phyloP scores from a whole-genome alignment of 305 asterid species.

The Solanum hybrid region DNA sequence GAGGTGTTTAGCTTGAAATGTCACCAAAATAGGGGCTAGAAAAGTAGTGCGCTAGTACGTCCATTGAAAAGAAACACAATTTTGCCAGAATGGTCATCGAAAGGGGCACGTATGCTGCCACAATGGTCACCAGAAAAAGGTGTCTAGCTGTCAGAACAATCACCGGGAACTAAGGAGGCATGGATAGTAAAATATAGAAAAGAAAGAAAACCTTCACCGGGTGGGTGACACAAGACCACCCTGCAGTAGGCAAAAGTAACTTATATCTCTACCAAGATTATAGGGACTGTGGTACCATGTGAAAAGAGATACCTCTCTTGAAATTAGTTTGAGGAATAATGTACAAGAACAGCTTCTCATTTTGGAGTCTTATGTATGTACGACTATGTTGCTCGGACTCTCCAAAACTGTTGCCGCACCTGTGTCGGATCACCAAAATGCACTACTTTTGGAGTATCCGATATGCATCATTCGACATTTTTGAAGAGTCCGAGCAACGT shows the following conservation, averaged over 20 bases:
- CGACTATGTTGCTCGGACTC: not conserved
- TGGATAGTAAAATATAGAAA: not conserved
- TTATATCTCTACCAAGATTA: not conserved
- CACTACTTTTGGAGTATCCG: no score
- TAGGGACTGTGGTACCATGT: not conserved
- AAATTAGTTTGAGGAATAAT: not conserved
- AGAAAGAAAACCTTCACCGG: not conserved
- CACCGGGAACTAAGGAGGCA: not conserved
- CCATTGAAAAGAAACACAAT: not conserved
- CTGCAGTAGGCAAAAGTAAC: not conserved
- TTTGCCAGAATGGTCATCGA: not conserved
- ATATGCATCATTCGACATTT: no score
- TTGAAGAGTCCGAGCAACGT: no score
- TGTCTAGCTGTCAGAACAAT: not conserved
- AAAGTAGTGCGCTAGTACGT: not conserved
- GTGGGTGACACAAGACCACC: not conserved
- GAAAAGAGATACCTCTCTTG: not conserved
- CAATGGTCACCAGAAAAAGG: not conserved
- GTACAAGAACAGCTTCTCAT: not conserved
- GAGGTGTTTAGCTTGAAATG: not conserved
- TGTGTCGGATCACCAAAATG: no score
- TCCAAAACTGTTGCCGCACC: no score
- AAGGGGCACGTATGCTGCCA: not conserved
- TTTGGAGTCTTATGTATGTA: not conserved
- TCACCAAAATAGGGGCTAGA: not conserved